A percentile compares a stretch with the other conserved stretches of the same genome.
phyloP scores from a whole-genome alignment of 2,329 filamentous ascomycete species.

The Fusarium odoratissimum region DNA sequence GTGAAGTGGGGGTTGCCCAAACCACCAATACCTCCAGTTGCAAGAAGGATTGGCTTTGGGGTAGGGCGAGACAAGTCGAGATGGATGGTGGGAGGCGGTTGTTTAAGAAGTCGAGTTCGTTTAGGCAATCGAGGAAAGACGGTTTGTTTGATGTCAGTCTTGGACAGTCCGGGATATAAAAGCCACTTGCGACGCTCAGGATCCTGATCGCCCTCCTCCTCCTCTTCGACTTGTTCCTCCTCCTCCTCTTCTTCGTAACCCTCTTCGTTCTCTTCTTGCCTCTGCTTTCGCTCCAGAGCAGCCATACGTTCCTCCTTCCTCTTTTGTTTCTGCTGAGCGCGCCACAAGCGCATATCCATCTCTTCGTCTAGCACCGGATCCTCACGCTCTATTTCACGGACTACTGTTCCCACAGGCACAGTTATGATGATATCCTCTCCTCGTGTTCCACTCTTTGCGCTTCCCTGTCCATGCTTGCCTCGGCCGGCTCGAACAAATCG shows the following conservation, averaged over 20 bases:
- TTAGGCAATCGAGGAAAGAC: constrained; percentile 63
- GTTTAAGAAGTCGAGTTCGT: constrained; percentile 67
- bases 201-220: constrained; percentile 57
- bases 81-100: constrained; percentile 78
- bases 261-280: constrained; percentile 33
- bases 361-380: constrained; percentile 80
- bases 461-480: constrained; percentile 83
- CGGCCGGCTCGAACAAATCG: constrained; percentile 79
- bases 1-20: constrained; percentile 95
- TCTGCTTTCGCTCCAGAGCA: constrained; percentile 49
- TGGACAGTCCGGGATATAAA: constrained; percentile 81
- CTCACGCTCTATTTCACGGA: constrained; percentile 81
- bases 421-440: constrained; percentile 90
- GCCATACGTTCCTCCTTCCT: constrained; percentile 48
- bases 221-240: constrained; percentile 42
- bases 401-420: constrained; percentile 91
- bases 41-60: constrained; percentile 84
- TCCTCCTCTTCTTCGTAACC: constrained; percentile 31
- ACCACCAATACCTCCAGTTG: constrained; percentile 88
- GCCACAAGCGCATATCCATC: constrained; percentile 49
- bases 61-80: constrained; percentile 82
- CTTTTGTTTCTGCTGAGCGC: constrained; percentile 49
- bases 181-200: constrained; percentile 80
- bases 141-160: constrained; percentile 72
- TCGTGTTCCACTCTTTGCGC: constrained; percentile 77